phyloP scores from a whole-genome alignment of 2,329 filamentous ascomycete species.

The Colletotrichum aenigma region DNA sequence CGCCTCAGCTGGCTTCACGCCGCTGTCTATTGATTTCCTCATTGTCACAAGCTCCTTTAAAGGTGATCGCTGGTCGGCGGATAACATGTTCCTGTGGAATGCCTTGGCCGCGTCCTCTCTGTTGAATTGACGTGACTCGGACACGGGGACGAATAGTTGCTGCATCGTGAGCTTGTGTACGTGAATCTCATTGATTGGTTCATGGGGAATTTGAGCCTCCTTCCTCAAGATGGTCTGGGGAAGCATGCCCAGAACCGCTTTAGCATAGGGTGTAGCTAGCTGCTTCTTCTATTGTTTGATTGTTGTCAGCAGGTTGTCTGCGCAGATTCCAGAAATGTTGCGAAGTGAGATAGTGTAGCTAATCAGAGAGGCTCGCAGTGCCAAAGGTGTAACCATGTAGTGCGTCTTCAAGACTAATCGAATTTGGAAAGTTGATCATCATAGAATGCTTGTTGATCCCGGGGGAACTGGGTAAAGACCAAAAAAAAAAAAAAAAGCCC shows the following conservation, averaged over 20 bases:
- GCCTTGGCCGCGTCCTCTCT: conserved; percentile 69
- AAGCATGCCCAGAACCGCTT: conserved; percentile 80
- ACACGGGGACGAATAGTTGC: conserved; percentile 68
- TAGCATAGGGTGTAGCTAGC: conserved; percentile 77
- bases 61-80: conserved; percentile 65
- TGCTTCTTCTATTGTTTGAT: conserved; percentile 67
- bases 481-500: neutral
- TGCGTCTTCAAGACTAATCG: conserved; percentile 99
- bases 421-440: conserved; percentile 71
- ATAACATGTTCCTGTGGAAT: conserved; percentile 64
- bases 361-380: conserved; percentile 78
- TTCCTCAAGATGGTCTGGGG: conserved; percentile 64
- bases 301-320: conserved; percentile 24
- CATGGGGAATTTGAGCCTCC: conserved; percentile 42
- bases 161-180: conserved; percentile 66
- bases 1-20: conserved; percentile 40
- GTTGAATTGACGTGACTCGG: conserved; percentile 67
- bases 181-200: conserved; percentile 69
- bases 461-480: neutral
- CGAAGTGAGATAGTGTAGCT: neutral
- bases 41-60: conserved; percentile 65
- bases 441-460: conserved; percentile 32
- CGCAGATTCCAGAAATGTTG: neutral
- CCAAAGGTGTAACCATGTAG: conserved; percentile 83
- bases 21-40: conserved; percentile 51